phyloP scores from a whole-genome alignment of 73 alveolate species.

The Paramecium octaurelia region DNA sequence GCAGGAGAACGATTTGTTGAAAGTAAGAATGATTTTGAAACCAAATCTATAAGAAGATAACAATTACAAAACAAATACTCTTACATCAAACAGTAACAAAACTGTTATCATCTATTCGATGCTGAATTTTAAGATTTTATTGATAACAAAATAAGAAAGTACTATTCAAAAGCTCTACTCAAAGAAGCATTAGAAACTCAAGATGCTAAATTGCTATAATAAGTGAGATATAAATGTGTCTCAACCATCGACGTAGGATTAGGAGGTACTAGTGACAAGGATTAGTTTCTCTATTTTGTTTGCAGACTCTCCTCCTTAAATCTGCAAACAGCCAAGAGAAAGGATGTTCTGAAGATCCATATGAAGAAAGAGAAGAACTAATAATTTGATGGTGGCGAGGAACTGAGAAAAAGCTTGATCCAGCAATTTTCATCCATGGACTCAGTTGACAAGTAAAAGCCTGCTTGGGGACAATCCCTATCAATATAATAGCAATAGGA shows the following conservation, averaged over 20 bases:
- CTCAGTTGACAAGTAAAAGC: background rate
- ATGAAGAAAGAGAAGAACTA: slow-evolving; percentile 9
- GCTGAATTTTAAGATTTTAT: slow-evolving; percentile 46
- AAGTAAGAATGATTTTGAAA: slow-evolving; percentile 5
- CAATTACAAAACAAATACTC: slow-evolving; percentile 1
- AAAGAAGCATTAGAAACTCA: slow-evolving; percentile 8
- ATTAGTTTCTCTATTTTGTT: slow-evolving; percentile 37
- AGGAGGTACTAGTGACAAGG: slow-evolving; percentile 37
- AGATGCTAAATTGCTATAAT: background rate
- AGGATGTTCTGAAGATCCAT: slow-evolving; percentile 19
- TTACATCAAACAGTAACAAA: background rate
- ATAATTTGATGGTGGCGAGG: slow-evolving; percentile 45
- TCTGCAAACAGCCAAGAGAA: slow-evolving; percentile 9
- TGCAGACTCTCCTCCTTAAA: background rate
- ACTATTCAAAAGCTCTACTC: slow-evolving; percentile 3
- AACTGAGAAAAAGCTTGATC: slow-evolving; percentile 36
- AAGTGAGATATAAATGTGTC: background rate
- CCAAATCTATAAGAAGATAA: slow-evolving; percentile 21
- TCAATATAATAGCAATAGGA: background rate
- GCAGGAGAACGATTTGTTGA: slow-evolving; percentile 43
- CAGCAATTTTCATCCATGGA: background rate
- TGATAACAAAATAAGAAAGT: slow-evolving; percentile 27
- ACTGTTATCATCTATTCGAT: slow-evolving; percentile 41
- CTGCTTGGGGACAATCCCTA: background rate
- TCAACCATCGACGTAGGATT: slow-evolving; percentile 20